These are phyloP conservation scores for Leishmania martiniquensis DNA, from an alignment of 208 protist species.

Conservation along the genomic window DNA sequence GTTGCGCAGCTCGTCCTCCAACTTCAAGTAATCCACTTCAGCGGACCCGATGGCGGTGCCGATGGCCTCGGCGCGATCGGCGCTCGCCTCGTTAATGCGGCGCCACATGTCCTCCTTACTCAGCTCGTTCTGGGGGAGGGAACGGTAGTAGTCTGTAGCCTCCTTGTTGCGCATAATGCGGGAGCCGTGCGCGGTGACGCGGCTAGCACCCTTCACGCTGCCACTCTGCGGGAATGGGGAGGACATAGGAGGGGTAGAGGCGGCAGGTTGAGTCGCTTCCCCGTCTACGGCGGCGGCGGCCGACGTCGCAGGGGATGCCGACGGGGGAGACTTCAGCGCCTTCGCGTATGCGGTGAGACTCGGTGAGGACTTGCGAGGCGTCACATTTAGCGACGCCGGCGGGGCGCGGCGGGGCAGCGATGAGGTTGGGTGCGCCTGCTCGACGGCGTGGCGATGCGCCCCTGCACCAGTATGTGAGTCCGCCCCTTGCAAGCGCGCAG, in stretches of 20 bases:
- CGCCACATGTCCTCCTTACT: conserved; percentile 90
- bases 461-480: not conserved
- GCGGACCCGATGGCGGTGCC: conserved; percentile 40
- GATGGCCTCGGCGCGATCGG: conserved; percentile 39
- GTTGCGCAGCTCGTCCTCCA: conserved; percentile 80
- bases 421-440: not conserved
- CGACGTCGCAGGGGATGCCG: conserved; percentile 6
- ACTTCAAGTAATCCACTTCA: conserved; percentile 83
- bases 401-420: conserved; percentile 28
- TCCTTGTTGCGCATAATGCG: conserved; percentile 39
- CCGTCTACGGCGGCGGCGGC: not conserved
- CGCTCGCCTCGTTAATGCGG: conserved; percentile 59
- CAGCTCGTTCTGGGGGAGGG: conserved; percentile 77
- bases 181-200: conserved; percentile 12
- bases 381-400: conserved; percentile 12
- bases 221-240: not conserved
- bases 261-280: not conserved
- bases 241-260: not conserved
- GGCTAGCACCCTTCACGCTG: conserved; percentile 6
- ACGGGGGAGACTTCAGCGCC: not conserved
- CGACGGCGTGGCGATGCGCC: not conserved
- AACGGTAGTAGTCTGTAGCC: conserved; percentile 76
- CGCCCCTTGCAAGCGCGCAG: not conserved
- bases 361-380: conserved; percentile 9
- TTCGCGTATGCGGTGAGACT: not conserved